Evolutionary conservation across 805 yeast species (phyloP).

Genomic region (Zygosaccharomyces kombuchaensis): DNA sequence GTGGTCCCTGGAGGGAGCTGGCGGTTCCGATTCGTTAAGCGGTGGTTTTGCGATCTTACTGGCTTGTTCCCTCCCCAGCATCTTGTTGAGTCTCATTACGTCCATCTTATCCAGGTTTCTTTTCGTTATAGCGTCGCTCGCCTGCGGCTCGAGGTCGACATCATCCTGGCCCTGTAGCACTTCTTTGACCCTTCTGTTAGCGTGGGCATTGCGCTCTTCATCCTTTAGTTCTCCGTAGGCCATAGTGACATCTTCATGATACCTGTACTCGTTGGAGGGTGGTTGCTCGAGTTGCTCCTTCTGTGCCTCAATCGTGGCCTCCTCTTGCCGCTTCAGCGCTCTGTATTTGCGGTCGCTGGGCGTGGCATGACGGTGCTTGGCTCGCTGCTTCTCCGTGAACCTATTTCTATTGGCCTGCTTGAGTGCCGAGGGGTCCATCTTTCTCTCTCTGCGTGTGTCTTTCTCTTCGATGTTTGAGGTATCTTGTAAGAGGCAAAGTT

Average conservation of each 20-base stretch:
- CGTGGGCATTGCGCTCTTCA: slow-evolving; percentile 9
- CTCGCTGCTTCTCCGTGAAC: slow-evolving; percentile 39
- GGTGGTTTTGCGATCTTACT: neutral
- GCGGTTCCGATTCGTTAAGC: neutral
- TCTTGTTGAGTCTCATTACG: slow-evolving; percentile 17
- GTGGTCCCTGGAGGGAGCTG: neutral
- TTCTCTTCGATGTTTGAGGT: neutral
- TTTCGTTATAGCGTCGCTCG: slow-evolving; percentile 12
- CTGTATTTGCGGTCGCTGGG: slow-evolving; percentile 37
- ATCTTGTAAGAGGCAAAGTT: neutral
- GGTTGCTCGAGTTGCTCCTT: slow-evolving; percentile 15
- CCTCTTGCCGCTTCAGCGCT: slow-evolving; percentile 20
- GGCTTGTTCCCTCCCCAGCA: slow-evolving; percentile 12
- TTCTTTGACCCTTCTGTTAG: slow-evolving; percentile 14
- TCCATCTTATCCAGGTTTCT: slow-evolving; percentile 23
- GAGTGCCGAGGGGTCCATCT: slow-evolving; percentile 29
- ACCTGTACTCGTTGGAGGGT: slow-evolving; percentile 23
- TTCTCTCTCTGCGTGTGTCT: neutral
- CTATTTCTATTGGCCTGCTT: slow-evolving; percentile 41
- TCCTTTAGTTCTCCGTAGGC: slow-evolving; percentile 12
- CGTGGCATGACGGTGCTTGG: slow-evolving; percentile 38
- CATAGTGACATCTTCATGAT: slow-evolving; percentile 21
- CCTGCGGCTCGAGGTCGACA: slow-evolving; percentile 1
- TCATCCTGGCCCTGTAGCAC: slow-evolving; percentile 12
- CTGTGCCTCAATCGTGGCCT: slow-evolving; percentile 12